phyloP scores from a whole-genome alignment of 2,329 filamentous ascomycete species.

The Aspergillus alliaceus region DNA sequence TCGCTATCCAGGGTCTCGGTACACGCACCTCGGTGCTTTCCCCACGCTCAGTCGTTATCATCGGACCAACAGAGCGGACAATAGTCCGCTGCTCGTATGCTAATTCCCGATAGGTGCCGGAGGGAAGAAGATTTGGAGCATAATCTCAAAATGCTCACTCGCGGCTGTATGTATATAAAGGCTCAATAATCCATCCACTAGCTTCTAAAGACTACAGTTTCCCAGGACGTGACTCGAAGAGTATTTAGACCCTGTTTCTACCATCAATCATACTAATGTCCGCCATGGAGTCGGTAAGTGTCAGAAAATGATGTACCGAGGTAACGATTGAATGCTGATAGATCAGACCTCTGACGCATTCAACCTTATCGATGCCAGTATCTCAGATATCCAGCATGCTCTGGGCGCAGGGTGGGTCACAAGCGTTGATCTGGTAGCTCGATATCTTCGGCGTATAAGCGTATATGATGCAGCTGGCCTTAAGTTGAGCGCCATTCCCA shows the following conservation, averaged over 20 bases:
- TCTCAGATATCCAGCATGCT: slow-evolving; percentile 46
- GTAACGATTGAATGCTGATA: background rate
- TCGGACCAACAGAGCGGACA: slow-evolving; percentile 1
- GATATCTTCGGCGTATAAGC: slow-evolving; percentile 50
- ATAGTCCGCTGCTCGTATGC: slow-evolving; percentile 1
- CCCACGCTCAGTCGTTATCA: background rate
- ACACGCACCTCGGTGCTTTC: background rate
- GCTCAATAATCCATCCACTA: background rate
- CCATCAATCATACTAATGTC: background rate
- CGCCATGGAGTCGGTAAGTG: background rate
- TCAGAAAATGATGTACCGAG: background rate
- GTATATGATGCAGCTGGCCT: slow-evolving; percentile 45
- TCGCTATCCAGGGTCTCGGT: background rate
- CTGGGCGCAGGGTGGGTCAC: slow-evolving; percentile 42
- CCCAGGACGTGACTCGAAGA: too few species aligned
- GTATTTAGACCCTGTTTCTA: too few species aligned
- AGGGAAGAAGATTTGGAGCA: background rate
- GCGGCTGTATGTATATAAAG: background rate
- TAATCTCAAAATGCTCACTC: background rate
- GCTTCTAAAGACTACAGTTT: background rate
- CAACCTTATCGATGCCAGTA: slow-evolving; percentile 49
- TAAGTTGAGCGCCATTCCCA: slow-evolving; percentile 50
- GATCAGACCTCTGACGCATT: slow-evolving; percentile 7
- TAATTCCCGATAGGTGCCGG: background rate
- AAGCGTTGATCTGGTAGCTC: slow-evolving; percentile 47